Percentiles rank a stretch among this genome's conserved stretches.
These are phyloP conservation scores for Arctostaphylos glauca DNA, from an alignment of 148 eudicot genomes.

Conservation along the genomic window DNA sequence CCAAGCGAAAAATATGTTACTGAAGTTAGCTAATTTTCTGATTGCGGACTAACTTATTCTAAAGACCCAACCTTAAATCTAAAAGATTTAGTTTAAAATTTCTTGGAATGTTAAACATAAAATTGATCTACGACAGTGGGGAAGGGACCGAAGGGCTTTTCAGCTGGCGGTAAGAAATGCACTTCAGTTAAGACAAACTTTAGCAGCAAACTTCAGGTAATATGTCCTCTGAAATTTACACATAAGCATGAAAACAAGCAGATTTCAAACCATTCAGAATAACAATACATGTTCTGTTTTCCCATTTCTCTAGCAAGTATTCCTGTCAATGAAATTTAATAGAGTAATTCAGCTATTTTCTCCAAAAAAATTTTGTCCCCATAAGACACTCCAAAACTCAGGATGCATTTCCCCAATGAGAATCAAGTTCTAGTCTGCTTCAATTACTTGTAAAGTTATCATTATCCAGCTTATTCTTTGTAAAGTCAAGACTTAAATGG, in stretches of 20 bases:
- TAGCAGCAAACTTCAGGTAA: not conserved
- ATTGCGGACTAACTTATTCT: not conserved
- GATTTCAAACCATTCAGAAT: not conserved
- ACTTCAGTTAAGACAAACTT: not conserved
- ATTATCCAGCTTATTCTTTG: not conserved
- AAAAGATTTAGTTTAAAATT: not conserved
- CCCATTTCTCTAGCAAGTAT: not conserved
- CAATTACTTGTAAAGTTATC: not conserved
- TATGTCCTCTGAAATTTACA: not conserved
- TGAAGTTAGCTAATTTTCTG: not conserved
- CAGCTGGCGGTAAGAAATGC: not conserved
- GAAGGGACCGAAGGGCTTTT: not conserved
- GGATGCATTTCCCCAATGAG: not conserved
- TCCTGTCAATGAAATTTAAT: not conserved
- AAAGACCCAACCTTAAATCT: not conserved
- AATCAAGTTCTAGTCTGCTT: not conserved
- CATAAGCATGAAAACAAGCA: slow-evolving; percentile 3
- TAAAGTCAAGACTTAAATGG: not conserved
- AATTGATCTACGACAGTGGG: not conserved
- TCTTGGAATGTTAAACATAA: not conserved
- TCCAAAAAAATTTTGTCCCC: not conserved
- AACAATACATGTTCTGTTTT: not conserved
- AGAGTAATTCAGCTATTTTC: not conserved
- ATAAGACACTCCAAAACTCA: not conserved
- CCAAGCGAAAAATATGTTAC: not conserved